These are phyloP conservation scores for Leptographium galeiforme DNA, from an alignment of 2,329 filamentous ascomycete genomes.

Conservation along the genomic window DNA sequence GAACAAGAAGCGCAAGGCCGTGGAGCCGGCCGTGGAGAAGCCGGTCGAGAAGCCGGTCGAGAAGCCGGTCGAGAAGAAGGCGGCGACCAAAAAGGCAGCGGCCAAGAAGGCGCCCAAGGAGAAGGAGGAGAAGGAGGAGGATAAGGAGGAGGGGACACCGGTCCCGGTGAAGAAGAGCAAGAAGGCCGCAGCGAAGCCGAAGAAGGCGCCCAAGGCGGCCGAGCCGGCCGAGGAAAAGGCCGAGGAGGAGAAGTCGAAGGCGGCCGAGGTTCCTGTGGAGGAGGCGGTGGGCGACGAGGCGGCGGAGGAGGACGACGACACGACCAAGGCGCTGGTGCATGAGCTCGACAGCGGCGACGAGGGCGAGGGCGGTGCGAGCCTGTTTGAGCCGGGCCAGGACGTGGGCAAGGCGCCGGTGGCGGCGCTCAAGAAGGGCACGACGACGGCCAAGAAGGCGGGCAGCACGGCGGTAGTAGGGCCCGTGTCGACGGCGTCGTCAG, in stretches of 20 bases:
- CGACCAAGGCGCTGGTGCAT: constrained; percentile 2
- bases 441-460: neutral
- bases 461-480: constrained; percentile 16
- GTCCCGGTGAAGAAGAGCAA: neutral
- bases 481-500: constrained; percentile 14
- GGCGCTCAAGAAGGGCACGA: neutral
- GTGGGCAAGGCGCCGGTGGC: constrained; percentile 10
- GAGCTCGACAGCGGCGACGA: constrained; percentile 1
- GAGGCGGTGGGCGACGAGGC: neutral
- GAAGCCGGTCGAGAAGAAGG: neutral
- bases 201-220: neutral
- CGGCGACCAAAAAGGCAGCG: neutral
- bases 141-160: neutral
- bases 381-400: constrained; percentile 12
- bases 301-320: constrained; percentile 2
- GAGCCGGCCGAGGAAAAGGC: neutral
- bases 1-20: neutral
- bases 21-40: neutral
- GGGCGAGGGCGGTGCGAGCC: constrained; percentile 6
- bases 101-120: neutral
- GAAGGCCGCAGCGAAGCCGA: neutral
- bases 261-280: neutral
- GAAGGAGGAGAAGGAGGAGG: neutral
- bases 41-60: neutral
- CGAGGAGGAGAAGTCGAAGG: neutral